phyloP scores from a whole-genome alignment of 352 stramenopile genomes.

The Globisporangium echinulatum region DNA sequence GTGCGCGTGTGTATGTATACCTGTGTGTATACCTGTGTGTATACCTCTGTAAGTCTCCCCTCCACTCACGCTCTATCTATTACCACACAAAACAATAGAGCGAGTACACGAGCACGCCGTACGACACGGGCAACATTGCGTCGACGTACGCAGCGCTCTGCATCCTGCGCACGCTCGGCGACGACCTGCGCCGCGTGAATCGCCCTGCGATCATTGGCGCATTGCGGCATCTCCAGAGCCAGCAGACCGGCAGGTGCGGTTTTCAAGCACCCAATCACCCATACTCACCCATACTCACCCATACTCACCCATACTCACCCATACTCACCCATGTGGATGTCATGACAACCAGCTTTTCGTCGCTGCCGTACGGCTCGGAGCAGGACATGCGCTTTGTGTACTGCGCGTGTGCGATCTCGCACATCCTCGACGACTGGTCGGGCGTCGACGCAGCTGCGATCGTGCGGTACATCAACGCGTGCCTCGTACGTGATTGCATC shows the following conservation, averaged over 20 bases:
- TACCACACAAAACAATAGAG: constrained; percentile 10
- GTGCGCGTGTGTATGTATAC: too few species aligned
- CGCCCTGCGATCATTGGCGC: constrained; percentile 56
- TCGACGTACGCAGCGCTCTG: constrained; percentile 80
- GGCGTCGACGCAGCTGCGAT: constrained; percentile 57
- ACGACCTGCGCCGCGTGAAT: constrained; percentile 74
- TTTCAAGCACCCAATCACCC: background rate
- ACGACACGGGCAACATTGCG: constrained; percentile 83
- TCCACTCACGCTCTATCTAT: background rate
- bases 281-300: too few species aligned
- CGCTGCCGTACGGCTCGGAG: constrained; percentile 62
- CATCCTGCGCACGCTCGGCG: constrained; percentile 79
- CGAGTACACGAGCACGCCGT: constrained; percentile 61
- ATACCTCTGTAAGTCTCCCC: too few species aligned
- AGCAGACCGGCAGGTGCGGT: constrained; percentile 50
- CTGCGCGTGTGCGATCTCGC: constrained; percentile 83
- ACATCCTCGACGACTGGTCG: constrained; percentile 84
- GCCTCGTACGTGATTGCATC: constrained; percentile 39
- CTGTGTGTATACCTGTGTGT: too few species aligned
- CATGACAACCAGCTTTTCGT: constrained; percentile 47
- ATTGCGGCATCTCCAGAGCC: constrained; percentile 71
- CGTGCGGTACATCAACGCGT: constrained; percentile 79
- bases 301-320: too few species aligned
- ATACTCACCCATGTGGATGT: too few species aligned
- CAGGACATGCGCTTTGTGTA: constrained; percentile 88